Base-by-base conservation (phyloP, 805 yeast genomes). In the Saturnispora halmiae region DNA sequence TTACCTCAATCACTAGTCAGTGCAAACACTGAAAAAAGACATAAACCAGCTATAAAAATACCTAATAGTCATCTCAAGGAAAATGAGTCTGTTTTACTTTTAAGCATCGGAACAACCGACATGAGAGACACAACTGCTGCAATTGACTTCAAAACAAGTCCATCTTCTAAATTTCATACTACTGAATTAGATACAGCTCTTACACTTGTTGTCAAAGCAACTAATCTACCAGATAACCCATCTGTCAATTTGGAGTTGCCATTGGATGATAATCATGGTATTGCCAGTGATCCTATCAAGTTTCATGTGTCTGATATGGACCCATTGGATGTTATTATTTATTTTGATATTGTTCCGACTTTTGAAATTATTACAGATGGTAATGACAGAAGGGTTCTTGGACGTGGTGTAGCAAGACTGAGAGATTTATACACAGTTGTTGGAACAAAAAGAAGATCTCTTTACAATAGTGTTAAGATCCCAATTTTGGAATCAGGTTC, bases 341-440 rank as follows among this genome's bases (percentile, higher is more conserved):
- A 76, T 29, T 90, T 90, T 60, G 97, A 90, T 59, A 72, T 88
- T 42, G 86, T 88, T 14, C 95, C 96, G 19, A 85, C 96, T 0
- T 87, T 86, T 59, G 81, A 78, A 34, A 45, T 48, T 9, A 54
- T 46, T 15, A 25, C n/a, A n/a, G n/a, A 31, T 9, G 34, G 36
- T 6, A 49, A 47, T 31, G 52, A 48, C 15, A 46, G 38, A 31
- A 49, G 48, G n/a, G 68, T 79, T 20, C 64, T 88, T 27, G 97
- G 95, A 13, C 70, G 96, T 38, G 96, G 86, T 1, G 87, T 85
- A 29, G 94, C 88, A 0, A 57, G 80, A 45, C 65, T 86, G 51
- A 68, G 73, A 38, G 70, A 72, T 39, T 73, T 76, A 0, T 72
- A 73, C 51, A 75, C 88, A 1, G 64, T 71, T 13, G 85, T 85